Base-by-base conservation (phyloP, 2,329 filamentous ascomycete genomes). In the Penicillium crustosum region DNA sequence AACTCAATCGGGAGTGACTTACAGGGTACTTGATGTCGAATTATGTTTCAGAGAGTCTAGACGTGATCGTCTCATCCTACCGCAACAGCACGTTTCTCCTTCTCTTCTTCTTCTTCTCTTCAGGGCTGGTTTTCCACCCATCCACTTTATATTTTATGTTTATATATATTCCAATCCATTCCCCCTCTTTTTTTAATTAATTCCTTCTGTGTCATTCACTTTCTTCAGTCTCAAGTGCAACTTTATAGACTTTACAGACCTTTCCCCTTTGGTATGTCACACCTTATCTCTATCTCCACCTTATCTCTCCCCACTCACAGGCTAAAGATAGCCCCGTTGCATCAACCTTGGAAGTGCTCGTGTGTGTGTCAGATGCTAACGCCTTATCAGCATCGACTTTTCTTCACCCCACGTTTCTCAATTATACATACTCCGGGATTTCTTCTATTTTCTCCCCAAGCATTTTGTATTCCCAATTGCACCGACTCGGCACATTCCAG, bases 301-400 rank as follows among this genome's bases (percentile, higher is more conserved):
- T 70, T 70, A 70, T 70, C 67, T 70, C 58, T 51, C 62, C 63
- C 64, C 64, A 66, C 61, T 64, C 59, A 62, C 42, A 48, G 52
- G 31, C 61, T 55, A 49, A 53, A 61, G 63, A 70, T 66, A 70
- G 62, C 56, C 56, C 54, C 55, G 45, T 42, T 27, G 29, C 38
- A 42, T 47, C 45, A n/a, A n/a, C n/a, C n/a, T n/a, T n/a, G n/a
- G n/a, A n/a, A 17, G 13, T 21, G 33, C 23, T 21, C 21, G 33
- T 13, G 29, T 41, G 39, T 52, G n/a, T 52, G 51, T 38, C 51
- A 39, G 33, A 48, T 31, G 33, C 17, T 27, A 21, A 49, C n/a
- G 44, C 55, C 61, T 65, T 63, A 49, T 66, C 61, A 64, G 53
- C 56, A 57, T 59, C 9, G 47, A 45, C 35, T 53, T 29, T 27